A percentile compares a stretch with the other conserved stretches of the same genome.
Conservation (phyloP, 331 rosid species). For the Quercus phellos region DNA sequence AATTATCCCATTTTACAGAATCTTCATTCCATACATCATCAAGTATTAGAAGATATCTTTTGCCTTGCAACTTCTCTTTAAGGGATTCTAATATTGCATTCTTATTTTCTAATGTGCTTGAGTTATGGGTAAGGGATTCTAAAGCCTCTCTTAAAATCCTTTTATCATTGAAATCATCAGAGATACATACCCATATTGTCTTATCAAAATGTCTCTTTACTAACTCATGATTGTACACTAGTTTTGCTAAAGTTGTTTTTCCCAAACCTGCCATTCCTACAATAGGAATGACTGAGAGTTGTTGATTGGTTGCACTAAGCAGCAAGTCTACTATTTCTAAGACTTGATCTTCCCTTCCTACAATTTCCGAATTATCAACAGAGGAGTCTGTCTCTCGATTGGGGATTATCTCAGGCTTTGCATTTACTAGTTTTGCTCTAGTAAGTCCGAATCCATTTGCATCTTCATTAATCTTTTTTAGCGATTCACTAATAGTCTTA, state of each 20-base stretch:
- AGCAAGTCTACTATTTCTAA: neutral
- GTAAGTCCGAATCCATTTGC: too few relatives aligned
- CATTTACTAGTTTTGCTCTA: too few relatives aligned
- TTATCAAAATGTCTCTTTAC: neutral
- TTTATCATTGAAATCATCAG: neutral
- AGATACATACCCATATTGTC: neutral
- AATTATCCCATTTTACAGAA: neutral
- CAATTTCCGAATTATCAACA: neutral
- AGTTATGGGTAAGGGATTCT: too few relatives aligned
- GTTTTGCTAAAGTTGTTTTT: neutral
- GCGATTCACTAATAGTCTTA: too few relatives aligned
- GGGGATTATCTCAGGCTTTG: too few relatives aligned
- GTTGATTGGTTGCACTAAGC: neutral
- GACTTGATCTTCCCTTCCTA: neutral
- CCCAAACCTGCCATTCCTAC: neutral
- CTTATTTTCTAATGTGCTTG: accelerated
- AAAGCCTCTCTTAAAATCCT: neutral
- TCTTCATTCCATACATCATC: neutral
- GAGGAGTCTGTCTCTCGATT: too few relatives aligned
- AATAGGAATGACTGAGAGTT: neutral
- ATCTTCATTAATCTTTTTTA: too few relatives aligned
- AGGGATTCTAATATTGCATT: neutral
- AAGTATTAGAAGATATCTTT: neutral
- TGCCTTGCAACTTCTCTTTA: neutral
- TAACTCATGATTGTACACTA: neutral